These are phyloP conservation scores for Rhexocercosporidium sp. DNA, from an alignment of 2,329 filamentous ascomycete species.

Conservation along the genomic window DNA sequence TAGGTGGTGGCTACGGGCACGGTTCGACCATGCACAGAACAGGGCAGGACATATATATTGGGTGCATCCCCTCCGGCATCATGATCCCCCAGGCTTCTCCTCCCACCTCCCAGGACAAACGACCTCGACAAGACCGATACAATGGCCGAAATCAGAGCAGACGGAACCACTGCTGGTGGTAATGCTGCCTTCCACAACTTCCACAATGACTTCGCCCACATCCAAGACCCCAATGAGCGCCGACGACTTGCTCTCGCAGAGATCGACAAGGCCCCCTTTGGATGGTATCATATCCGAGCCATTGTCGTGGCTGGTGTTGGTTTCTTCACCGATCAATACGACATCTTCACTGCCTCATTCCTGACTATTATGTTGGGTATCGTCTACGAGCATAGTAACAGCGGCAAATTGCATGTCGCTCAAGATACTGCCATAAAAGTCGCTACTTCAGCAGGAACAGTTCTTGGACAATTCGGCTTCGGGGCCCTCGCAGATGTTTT, in stretches of 20 bases:
- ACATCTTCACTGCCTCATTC: conserved; percentile 47
- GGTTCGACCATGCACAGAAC: not conserved
- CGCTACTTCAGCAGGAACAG: conserved; percentile 81
- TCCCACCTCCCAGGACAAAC: not conserved
- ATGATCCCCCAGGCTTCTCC: not conserved
- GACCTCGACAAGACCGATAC: not conserved
- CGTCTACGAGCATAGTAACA: conserved; percentile 31
- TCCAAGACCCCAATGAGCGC: conserved; percentile 71
- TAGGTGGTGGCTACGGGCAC: not conserved
- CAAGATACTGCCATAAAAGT: conserved; percentile 84
- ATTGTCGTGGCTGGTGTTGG: conserved; percentile 81
- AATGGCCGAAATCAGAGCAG: conserved; percentile 7
- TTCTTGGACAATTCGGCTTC: conserved; percentile 82
- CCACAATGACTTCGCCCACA: conserved; percentile 70
- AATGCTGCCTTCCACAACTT: conserved; percentile 79
- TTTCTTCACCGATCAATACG: conserved; percentile 88
- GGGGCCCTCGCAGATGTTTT: conserved; percentile 79
- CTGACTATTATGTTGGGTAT: conserved; percentile 40
- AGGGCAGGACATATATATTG: not conserved
- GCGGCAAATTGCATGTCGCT: conserved; percentile 52
- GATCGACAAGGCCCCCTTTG: conserved; percentile 81
- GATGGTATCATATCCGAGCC: conserved; percentile 83
- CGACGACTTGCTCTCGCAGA: conserved; percentile 79
- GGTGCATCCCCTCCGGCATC: not conserved
- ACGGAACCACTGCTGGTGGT: conserved; percentile 58